Evolutionary conservation across 306 rosid species (phyloP), one percentile per base, ranked within the genome.

Genomic region (Prunus kanzakura): DNA sequence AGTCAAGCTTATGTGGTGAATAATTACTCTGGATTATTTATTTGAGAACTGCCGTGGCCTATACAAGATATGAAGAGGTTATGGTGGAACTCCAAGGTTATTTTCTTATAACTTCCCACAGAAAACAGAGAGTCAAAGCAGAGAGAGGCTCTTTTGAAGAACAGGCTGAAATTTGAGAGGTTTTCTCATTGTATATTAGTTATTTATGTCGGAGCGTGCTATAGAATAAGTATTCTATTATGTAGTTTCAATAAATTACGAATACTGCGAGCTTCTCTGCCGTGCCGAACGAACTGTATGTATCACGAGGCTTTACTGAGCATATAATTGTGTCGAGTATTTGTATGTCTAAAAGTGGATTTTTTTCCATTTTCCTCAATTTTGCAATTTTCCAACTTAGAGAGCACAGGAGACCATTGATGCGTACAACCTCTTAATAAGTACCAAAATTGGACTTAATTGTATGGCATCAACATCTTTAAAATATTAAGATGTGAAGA

Each of bases 1-100:
- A 69, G 78, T 71, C 83, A 85, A 55, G 79, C 89, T 84, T 76
- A 72, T 76, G 22, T 89, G 93, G 92, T 92, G 95, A 94, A 29
- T 46, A 15, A 65, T 45, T 64, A 19, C 30, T 45, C 38, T 32
- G 55, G 55, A 16, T 23, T 62, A 54, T 65, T n/a, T 25, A 18
- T 38, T 23, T 9, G 46, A 16, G 56, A 1, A 19, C 25, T 6
- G 12, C 25, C 10, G 3, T 43, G 43, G 46, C 65, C 23, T 25
- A 29, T 23, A 4, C 6, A 18, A 5, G 68, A 64, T 9, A 72
- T 41, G 50, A 20, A 32, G 16, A 41, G 71, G 67, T 43, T 22
- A 27, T 32, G 12, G 25, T n/a, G 14, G 50, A 23, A 46, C 16
- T 5, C 77, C 25, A 15, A 52, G 51, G 16, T 55, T 1, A 8